Conservation (phyloP, 2,329 filamentous ascomycete species). For the Geosmithia flava region DNA sequence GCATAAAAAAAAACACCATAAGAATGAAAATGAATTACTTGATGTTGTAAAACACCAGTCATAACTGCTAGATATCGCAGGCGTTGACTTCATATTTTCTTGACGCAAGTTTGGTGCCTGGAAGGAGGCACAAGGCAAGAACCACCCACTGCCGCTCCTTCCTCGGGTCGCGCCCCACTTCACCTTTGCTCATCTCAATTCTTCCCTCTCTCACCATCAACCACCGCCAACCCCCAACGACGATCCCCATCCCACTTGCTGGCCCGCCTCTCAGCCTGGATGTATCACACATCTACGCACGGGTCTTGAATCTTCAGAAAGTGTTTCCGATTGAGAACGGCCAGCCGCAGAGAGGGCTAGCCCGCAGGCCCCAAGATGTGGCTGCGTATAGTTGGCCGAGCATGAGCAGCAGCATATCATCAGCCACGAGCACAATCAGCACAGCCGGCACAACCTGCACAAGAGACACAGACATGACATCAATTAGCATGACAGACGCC, state of each 20-base stretch:
- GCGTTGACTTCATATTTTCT: too few species aligned
- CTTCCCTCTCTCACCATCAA: neutral
- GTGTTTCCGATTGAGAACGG: neutral
- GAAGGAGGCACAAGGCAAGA: too few species aligned
- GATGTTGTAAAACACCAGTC: too few species aligned
- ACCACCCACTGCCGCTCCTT: too few species aligned
- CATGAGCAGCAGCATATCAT: neutral
- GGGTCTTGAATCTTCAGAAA: too few species aligned
- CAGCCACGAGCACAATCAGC: neutral
- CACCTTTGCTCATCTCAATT: neutral
- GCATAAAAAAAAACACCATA: too few species aligned
- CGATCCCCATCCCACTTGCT: too few species aligned
- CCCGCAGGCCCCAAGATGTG: neutral
- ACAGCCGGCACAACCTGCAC: neutral
- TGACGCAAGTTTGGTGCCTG: too few species aligned
- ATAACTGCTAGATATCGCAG: too few species aligned
- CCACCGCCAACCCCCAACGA: neutral
- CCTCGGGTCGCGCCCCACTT: neutral
- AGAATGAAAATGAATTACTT: too few species aligned
- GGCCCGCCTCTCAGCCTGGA: too few species aligned
- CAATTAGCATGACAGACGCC: neutral
- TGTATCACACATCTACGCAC: too few species aligned
- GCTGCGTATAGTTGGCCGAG: neutral
- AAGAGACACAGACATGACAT: neutral
- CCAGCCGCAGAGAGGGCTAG: neutral